phyloP scores from a whole-genome alignment of 2,329 filamentous ascomycete species.

The Colletotrichum theobromicola region DNA sequence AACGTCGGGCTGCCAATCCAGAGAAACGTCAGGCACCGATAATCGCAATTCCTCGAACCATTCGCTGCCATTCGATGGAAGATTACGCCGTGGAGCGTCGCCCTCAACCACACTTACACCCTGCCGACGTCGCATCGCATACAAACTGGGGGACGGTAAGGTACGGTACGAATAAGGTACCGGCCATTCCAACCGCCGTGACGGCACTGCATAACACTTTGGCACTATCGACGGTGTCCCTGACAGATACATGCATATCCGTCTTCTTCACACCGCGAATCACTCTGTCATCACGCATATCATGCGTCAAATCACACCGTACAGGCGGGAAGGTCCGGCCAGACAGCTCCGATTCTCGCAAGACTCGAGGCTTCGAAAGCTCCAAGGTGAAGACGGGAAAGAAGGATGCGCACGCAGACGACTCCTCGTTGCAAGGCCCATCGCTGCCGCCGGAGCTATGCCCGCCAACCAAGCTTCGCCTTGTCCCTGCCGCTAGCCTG shows the following conservation, averaged over 20 bases:
- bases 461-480: neutral
- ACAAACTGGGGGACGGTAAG: neutral
- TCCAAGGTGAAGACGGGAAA: neutral
- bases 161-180: neutral
- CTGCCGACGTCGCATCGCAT: neutral
- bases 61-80: neutral
- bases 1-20: neutral
- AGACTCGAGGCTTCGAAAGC: neutral
- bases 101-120: constrained; percentile 3
- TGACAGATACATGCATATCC: neutral
- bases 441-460: no score
- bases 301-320: neutral
- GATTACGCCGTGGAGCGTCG: constrained; percentile 3
- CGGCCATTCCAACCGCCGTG: neutral
- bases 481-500: neutral
- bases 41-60: neutral
- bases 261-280: neutral
- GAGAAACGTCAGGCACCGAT: neutral
- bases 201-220: neutral
- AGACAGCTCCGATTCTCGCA: neutral
- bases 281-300: neutral
- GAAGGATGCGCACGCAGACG: neutral
- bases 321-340: neutral
- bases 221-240: neutral
- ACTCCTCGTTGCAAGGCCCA: neutral